Evolutionary conservation across 768 basidiomycete genomes (phyloP).

Genomic region (Butyriboletus loyo): DNA sequence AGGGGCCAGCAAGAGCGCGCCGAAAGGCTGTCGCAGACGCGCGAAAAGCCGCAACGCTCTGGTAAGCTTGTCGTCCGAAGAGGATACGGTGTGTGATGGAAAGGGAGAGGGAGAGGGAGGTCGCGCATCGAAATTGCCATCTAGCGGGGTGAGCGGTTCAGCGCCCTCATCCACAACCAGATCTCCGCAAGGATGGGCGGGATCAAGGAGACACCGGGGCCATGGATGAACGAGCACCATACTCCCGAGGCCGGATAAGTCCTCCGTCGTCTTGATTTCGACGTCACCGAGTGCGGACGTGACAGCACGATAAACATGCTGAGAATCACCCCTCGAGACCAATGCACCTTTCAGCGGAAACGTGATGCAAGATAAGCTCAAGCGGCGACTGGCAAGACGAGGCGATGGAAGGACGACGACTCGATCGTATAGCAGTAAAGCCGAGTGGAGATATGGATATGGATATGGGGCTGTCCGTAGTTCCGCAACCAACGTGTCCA

Average conservation of each 20-base stretch:
- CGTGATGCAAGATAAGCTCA: not conserved
- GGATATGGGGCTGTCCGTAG: not conserved
- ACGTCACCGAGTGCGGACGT: not conserved
- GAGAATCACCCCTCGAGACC: not conserved
- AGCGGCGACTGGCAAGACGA: not conserved
- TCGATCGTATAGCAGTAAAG: not conserved
- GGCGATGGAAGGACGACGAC: not conserved
- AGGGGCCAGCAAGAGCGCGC: conserved; percentile 6
- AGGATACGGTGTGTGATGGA: not conserved
- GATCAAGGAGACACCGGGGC: not conserved
- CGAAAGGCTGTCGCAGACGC: too few relatives aligned
- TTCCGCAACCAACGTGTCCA: not conserved
- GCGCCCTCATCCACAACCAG: not conserved
- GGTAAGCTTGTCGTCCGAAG: not conserved
- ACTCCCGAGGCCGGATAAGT: not conserved
- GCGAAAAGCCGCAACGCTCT: not conserved
- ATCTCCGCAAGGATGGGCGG: not conserved
- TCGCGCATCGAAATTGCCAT: not conserved
- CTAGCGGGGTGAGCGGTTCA: not conserved
- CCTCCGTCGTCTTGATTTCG: not conserved
- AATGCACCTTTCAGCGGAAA: not conserved
- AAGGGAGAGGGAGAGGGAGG: too few relatives aligned
- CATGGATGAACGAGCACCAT: not conserved
- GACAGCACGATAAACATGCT: not conserved
- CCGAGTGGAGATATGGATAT: not conserved